Base-by-base conservation (phyloP, 2,329 filamentous ascomycete genomes). In the Exophiala phaeomuriformis region DNA sequence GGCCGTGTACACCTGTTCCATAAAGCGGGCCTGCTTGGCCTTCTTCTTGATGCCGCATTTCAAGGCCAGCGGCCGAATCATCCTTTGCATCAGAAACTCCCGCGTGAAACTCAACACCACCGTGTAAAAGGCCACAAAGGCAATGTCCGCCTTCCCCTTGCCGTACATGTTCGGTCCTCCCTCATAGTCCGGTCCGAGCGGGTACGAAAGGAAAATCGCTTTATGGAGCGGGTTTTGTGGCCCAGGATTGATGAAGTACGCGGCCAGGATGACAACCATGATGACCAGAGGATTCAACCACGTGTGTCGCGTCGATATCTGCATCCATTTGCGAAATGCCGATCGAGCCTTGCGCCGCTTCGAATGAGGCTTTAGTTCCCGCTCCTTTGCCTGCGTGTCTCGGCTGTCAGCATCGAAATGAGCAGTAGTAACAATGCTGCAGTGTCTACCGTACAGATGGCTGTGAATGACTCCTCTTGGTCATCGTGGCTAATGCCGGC, bases 1-100 rank as follows among this genome's bases (percentile, higher is more conserved):
- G 47, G 88, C 88, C 2, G 88, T 94, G 72, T 95, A 95, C 67
- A 84, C 80, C 71, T 95, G 89, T 71, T 95, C 89, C 86, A 94
- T 90, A 75, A 93, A 94, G 40, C 89, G 83, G 10, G 82, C 78
- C 70, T 91, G 87, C 74, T 93, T 94, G 61, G 76, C 80, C 47
- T 82, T 78, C 55, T 78, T 81, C 60, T 71, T 77, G 64, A 94
- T 80, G 31, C 86, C 84, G 49, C 74, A 80, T 57, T 72, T 73
- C 50, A 81, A 76, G 12, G 88, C 86, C 51, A 90, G 72, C 0
- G 88, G 89, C 5, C 83, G 80, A 51, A 94, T 78, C 47, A 93
- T 64, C 65, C 86, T 83, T 71, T 94, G 88, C 88, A 93, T 95
- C 72, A 90, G 78, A 71, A 93, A 93, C 69, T 95, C 89, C 68